phyloP scores from a whole-genome alignment of 257 asterid genomes.

The Gentiana dahurica region DNA sequence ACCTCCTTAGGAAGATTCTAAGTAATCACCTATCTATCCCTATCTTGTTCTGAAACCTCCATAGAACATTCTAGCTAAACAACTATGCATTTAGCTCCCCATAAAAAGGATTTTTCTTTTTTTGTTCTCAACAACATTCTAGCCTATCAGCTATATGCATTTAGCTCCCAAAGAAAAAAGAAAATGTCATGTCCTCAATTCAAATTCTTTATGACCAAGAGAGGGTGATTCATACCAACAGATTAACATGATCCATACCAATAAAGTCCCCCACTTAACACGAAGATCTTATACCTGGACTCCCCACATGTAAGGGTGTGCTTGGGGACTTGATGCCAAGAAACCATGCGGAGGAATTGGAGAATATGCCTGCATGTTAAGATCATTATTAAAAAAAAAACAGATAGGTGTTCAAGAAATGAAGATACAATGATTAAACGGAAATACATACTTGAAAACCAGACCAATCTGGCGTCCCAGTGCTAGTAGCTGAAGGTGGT shows the following conservation, averaged over 20 bases:
- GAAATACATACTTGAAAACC: conserved; percentile 72
- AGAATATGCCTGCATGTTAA: conserved; percentile 61
- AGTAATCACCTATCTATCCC: too few relatives aligned
- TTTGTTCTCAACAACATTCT: too few relatives aligned
- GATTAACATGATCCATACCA: too few relatives aligned
- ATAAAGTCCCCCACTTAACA: neutral
- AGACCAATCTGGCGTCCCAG: conserved; percentile 81
- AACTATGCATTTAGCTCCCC: too few relatives aligned
- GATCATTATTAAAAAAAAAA: neutral
- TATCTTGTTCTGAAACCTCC: too few relatives aligned
- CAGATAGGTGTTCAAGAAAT: neutral
- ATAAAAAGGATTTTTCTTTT: too few relatives aligned
- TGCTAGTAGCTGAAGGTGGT: conserved; percentile 44
- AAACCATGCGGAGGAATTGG: conserved; percentile 87
- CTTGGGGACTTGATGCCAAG: conserved; percentile 78
- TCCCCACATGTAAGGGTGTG: conserved; percentile 98
- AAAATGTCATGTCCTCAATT: too few relatives aligned
- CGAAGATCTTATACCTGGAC: conserved; percentile 54
- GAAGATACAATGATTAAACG: neutral
- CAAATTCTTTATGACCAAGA: too few relatives aligned
- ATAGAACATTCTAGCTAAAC: too few relatives aligned
- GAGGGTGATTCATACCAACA: neutral
- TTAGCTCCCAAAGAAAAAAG: too few relatives aligned
- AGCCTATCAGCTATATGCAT: too few relatives aligned
- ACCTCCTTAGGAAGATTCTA: too few relatives aligned